Percentiles rank a stretch among this genome's conserved stretches.
Conservation (phyloP, 1,284 basidiomycete species). For the Pterulicium gracile region DNA sequence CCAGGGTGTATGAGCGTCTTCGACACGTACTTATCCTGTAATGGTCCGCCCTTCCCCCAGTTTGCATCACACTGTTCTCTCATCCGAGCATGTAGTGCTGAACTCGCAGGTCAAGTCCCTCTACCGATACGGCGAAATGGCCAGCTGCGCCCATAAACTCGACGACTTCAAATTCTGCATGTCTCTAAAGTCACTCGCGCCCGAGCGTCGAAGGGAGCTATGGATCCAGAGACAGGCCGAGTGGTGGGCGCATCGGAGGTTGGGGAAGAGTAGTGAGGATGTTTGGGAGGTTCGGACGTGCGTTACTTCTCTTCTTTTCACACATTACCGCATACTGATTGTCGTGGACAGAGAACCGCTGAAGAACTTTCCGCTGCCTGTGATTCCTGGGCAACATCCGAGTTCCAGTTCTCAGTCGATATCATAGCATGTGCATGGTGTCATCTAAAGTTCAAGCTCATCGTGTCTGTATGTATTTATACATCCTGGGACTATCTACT, state of each 20-base stretch:
- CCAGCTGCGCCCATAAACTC: constrained; percentile 71
- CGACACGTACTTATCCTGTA: constrained; percentile 72
- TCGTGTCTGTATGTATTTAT: too few species aligned
- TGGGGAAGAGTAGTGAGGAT: constrained; percentile 80
- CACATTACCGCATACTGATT: background rate
- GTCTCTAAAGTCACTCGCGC: constrained; percentile 68
- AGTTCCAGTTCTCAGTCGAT: too few species aligned
- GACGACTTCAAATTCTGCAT: constrained; percentile 97
- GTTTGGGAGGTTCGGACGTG: constrained; percentile 86
- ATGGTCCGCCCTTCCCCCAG: constrained; percentile 35
- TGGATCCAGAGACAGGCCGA: constrained; percentile 86
- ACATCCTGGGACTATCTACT: too few species aligned
- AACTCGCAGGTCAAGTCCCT: constrained; percentile 76
- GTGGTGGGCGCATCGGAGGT: constrained; percentile 78
- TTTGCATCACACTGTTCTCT: constrained; percentile 6
- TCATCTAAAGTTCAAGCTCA: too few species aligned
- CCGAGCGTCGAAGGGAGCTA: constrained; percentile 65
- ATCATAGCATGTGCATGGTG: too few species aligned
- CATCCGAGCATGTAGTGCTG: constrained; percentile 42
- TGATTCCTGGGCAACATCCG: too few species aligned
- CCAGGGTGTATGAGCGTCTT: constrained; percentile 73
- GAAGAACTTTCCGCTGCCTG: background rate
- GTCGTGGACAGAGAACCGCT: background rate
- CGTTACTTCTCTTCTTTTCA: constrained; percentile 16
- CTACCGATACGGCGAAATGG: constrained; percentile 77